Evolutionary conservation across 108 stramenopile species (phyloP), one percentile per base, ranked within the genome.

Genomic region (Schizochytrium sp.): DNA sequence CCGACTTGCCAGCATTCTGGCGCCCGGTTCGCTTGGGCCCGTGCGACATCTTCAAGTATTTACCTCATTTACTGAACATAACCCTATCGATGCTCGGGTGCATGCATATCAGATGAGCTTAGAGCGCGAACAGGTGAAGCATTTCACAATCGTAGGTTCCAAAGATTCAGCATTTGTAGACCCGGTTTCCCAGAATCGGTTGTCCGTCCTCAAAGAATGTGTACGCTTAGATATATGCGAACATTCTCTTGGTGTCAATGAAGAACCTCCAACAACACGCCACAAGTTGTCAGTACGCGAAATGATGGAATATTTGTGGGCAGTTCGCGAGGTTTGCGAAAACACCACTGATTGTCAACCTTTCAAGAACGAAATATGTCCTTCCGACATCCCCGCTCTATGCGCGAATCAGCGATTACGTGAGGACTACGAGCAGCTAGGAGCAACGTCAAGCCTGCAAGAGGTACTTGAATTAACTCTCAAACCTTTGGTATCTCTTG

Each of bases 151-250:
- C 38, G 76, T 83, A 10, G 76, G 76, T 40, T 47, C 50, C 10
- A 83, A 83, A 83, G 76, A 83, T 49, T 47, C 76, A 5, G 5
- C 38, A 47, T 83, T 83, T 42, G 76, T 83, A 40, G 76, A 83
- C 76, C 76, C 76, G 0, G 76, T 83, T 1, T 83, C 76, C 10
- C 47, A 53, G 8, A 49, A 40, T 38, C 49, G 50, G 28, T 53
- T 83, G 50, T 83, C 76, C 15, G 76, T 83, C 17, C 76, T 83
- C 28, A 83, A 83, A 5, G 50, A 83, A 42, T 83, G 76, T 28
- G 76, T 83, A 10, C 49, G 55, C 1, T n/a, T 83, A 8, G 76
- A 56, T 5, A 83, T 83, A 47, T 47, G 50, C 17, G 50, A 83
- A 44, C 64, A 69, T 15, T 5, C 64, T 7, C 7, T 69, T 38